Conservation (phyloP, 2,329 filamentous ascomycete species). For the Diplodia sapinea region DNA sequence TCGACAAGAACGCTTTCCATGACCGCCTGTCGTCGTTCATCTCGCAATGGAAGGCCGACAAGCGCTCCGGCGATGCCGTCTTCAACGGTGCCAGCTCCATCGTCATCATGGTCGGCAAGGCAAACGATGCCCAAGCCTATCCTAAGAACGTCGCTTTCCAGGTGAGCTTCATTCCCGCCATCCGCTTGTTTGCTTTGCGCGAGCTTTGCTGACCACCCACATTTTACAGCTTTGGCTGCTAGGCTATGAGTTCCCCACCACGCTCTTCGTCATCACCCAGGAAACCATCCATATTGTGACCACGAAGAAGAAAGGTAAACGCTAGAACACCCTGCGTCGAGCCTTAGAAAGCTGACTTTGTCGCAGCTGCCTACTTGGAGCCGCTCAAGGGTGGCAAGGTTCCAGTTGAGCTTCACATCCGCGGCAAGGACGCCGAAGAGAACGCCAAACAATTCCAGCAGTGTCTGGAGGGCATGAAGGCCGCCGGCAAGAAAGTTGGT, state of each 20-base stretch:
- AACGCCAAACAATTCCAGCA: constrained; percentile 90
- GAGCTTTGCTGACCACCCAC: constrained; percentile 33
- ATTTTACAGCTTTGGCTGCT: constrained; percentile 86
- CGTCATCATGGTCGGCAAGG: constrained; percentile 91
- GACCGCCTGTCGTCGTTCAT: constrained; percentile 87
- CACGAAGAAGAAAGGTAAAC: constrained; percentile 90
- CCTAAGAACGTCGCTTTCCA: constrained; percentile 97
- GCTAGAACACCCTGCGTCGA: constrained; percentile 32
- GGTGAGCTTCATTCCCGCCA: constrained; percentile 60
- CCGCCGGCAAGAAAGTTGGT: constrained; percentile 90
- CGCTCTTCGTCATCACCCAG: constrained; percentile 87
- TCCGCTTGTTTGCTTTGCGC: constrained; percentile 11
- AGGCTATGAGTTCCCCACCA: constrained; percentile 97
- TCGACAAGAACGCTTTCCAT: constrained; percentile 92
- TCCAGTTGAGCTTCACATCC: constrained; percentile 87
- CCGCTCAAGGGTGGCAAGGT: constrained; percentile 90
- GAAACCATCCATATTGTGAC: constrained; percentile 92
- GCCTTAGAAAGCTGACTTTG: constrained; percentile 42
- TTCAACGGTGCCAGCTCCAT: constrained; percentile 89
- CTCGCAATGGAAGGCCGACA: constrained; percentile 94
- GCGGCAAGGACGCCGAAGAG: constrained; percentile 87
- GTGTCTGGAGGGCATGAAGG: constrained; percentile 85
- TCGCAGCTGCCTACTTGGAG: constrained; percentile 85
- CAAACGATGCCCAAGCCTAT: constrained; percentile 83
- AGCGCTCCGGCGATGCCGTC: constrained; percentile 80